Base-by-base conservation (phyloP, 2,329 filamentous ascomycete species). In the Fusarium sp. region DNA sequence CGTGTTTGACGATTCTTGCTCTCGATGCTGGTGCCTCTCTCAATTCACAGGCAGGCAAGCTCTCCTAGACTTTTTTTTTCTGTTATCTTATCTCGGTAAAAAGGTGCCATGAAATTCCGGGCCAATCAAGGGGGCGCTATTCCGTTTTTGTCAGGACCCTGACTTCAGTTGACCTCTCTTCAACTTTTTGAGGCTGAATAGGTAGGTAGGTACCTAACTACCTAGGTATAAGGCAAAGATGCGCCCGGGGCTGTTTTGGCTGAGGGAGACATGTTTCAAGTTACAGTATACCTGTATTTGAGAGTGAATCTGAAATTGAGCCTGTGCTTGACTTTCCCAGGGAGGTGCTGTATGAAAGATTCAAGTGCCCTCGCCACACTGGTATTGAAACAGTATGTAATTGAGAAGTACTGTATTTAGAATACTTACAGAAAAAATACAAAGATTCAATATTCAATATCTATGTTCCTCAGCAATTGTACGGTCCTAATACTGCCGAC, bases 1-100 rank as follows among this genome's bases (percentile, higher is more conserved):
- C 77, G 77, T 77, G 73, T 79, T 56, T 62, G 75, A 77, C 74
- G 65, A 71, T 75, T 75, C 75, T 77, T 65, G 67, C 68, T 78
- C 73, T 74, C 70, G 65, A 69, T 77, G 73, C 73, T 79, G 77
- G 72, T 79, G 70, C 63, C 50, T 73, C 68, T 74, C 70, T 79
- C 67, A 68, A 65, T 72, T 74, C 68, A 68, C 70, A 73, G 74
- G 69, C 68, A 69, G 11, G 47, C 47, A 27, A 29, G 74, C 77
- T 78, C 80, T 80, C 79, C 79, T 72, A 71, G 71, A 83, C 81
- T 83, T 83, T 83, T 83, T 83, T 83, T 83, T 76, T 68, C 65
- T 66, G 70, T 76, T 77, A 70, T 78, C 75, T 74, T 77, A 70
- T 68, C 66, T 80, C 80, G 81, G 80, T 67, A 66, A 64, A 80